Conservation (phyloP, 805 yeast genomes). For the Naumovozyma castellii region DNA sequence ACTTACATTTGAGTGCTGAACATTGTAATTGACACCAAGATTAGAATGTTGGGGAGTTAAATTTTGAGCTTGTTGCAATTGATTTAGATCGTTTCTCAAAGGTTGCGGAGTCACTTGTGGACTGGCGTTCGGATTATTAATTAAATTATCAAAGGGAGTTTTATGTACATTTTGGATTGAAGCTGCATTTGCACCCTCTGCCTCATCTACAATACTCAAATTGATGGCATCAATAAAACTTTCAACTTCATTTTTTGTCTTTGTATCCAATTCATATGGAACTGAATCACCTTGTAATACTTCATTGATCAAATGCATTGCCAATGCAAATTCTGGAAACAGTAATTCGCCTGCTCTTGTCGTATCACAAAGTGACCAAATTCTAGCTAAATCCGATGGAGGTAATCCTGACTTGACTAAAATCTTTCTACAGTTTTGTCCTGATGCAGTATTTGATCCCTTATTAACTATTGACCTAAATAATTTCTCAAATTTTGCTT, state of each 20-base stretch:
- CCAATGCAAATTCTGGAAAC: slow-evolving; percentile 88
- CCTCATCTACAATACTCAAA: slow-evolving; percentile 51
- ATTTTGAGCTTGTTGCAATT: too few species aligned
- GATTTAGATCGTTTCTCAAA: too few species aligned
- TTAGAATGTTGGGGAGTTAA: too few species aligned
- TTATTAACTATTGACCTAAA: slow-evolving; percentile 68
- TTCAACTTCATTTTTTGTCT: slow-evolving; percentile 69
- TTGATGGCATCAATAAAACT: slow-evolving; percentile 83
- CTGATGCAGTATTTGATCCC: slow-evolving; percentile 41
- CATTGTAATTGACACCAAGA: too few species aligned
- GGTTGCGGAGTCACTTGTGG: too few species aligned
- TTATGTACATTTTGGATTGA: slow-evolving; percentile 6
- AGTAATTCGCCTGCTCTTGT: slow-evolving; percentile 71
- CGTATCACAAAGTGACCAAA: slow-evolving; percentile 84
- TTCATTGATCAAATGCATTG: slow-evolving; percentile 73
- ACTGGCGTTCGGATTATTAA: slow-evolving; percentile 6
- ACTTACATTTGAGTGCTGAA: too few species aligned
- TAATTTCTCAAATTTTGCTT: slow-evolving; percentile 70
- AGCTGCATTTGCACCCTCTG: slow-evolving; percentile 21
- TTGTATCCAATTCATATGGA: slow-evolving; percentile 61
- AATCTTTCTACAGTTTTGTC: slow-evolving; percentile 67
- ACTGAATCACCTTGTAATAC: slow-evolving; percentile 66
- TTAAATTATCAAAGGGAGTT: slow-evolving; percentile 34
- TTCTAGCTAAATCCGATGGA: slow-evolving; percentile 64
- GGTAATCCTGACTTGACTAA: slow-evolving; percentile 67